Base-by-base conservation (phyloP, 2,329 filamentous ascomycete species). In the Boeremia lycopersici region DNA sequence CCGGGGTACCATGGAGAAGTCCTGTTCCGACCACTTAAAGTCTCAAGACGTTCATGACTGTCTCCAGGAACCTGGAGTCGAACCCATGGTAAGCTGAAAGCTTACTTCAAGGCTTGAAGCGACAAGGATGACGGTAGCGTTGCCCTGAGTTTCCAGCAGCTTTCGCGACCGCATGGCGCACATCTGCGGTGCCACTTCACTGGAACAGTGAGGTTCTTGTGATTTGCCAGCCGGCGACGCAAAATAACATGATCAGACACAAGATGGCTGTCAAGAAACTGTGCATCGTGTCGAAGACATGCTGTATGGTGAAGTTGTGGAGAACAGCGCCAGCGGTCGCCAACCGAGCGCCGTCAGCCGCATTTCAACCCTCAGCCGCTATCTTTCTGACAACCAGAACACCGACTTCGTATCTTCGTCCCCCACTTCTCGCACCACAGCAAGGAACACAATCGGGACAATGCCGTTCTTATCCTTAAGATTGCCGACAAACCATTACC, bases 1-100 rank as follows among this genome's bases (percentile, higher is more conserved):
- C 48, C 41, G 57, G 53, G 53, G 50, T 53, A 23, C 19, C 19
- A 33, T 36, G 41, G 30, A 41, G 29, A 29, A 48, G 13, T 34
- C 15, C 23, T n/a, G 11, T 15, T 12, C 23, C 40, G 6, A 30
- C 6, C 3, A 13, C 7, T 17, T 6, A n/a, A 33, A 7, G 4
- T 9, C n/a, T 15, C 23, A 8, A 12, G 6, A 6, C 10, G 17
- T 30, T 9, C 9, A 8, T 26, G 33, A 6, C n/a, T 9, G 13
- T 23, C 23, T 28, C 13, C 6, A 26, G 13, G 19, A 33, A 6
- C 28, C 30, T 41, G 12, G 25, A 31, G 11, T 42, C 15, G 13
- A 2, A 45, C 30, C 35, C 45, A 15, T 48, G 45, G 17, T 45
- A 8, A 40, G 12, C 23, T 46, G 25, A 42, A 49, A 46, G 35